A percentile compares a stretch with the other conserved stretches of the same genome.
Evolutionary conservation across 75 land plant species (phyloP).

Genomic region (Picea sitchensis): DNA sequence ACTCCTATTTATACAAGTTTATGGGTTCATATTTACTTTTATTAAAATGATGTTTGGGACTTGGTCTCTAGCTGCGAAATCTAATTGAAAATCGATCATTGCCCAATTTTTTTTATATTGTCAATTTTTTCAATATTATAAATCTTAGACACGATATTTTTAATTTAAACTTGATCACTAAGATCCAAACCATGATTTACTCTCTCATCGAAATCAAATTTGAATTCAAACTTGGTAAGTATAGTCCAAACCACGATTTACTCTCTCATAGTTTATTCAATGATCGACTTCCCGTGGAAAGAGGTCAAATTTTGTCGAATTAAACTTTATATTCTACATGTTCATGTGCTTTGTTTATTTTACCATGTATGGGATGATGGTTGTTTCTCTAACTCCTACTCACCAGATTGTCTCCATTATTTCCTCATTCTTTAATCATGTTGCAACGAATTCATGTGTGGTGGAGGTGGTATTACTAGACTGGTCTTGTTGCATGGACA

Average conservation of each 20-base stretch:
- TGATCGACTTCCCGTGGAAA: constrained; percentile 87
- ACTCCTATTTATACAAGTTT: too few relatives aligned
- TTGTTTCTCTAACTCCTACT: constrained; percentile 76
- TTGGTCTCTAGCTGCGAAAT: too few relatives aligned
- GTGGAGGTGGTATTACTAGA: constrained; percentile 92
- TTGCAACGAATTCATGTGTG: constrained; percentile 45
- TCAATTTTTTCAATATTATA: too few relatives aligned
- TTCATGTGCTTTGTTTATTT: constrained; percentile 70
- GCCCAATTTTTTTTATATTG: too few relatives aligned
- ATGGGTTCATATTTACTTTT: too few relatives aligned
- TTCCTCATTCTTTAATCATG: constrained; percentile 38
- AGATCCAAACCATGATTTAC: too few relatives aligned
- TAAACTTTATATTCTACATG: constrained; percentile 47
- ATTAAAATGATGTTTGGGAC: too few relatives aligned
- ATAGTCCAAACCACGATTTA: constrained; percentile 58
- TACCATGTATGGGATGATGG: constrained; percentile 97
- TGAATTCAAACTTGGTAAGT: too few relatives aligned
- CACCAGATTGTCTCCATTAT: constrained; percentile 67
- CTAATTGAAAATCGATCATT: too few relatives aligned
- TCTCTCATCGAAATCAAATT: too few relatives aligned
- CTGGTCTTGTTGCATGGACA: constrained; percentile 67
- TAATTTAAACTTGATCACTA: too few relatives aligned
- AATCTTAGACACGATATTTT: too few relatives aligned
- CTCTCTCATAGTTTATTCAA: constrained; percentile 67
- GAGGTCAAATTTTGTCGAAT: constrained; percentile 80